phyloP scores from a whole-genome alignment of 257 asterid species.

The Nicotiana noctiflora region DNA sequence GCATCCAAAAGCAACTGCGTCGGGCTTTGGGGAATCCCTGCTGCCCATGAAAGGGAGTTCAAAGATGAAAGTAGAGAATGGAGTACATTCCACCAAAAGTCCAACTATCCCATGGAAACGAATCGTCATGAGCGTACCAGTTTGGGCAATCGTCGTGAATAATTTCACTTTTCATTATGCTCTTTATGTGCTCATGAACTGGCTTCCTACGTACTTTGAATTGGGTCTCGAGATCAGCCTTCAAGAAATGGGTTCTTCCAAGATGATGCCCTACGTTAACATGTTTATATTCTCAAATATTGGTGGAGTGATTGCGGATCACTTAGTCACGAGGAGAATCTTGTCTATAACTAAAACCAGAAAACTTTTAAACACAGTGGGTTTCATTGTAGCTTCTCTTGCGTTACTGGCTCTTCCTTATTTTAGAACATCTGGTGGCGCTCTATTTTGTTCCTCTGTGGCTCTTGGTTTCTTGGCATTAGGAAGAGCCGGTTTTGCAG shows the following conservation, averaged over 20 bases:
- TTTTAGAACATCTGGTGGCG: conserved; percentile 73
- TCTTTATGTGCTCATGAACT: conserved; percentile 87
- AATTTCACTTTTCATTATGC: conserved; percentile 91
- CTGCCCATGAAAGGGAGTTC: conserved; percentile 48
- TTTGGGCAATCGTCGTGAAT: conserved; percentile 88
- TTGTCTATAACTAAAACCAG: conserved; percentile 68
- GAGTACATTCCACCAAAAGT: conserved; percentile 30
- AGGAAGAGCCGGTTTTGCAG: conserved; percentile 96
- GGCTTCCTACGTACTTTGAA: conserved; percentile 96
- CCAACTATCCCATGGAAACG: conserved; percentile 70
- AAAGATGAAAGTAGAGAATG: conserved; percentile 47
- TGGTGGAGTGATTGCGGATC: conserved; percentile 86
- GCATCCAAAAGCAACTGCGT: conserved; percentile 81
- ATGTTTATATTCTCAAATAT: conserved; percentile 85
- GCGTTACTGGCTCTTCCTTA: conserved; percentile 66
- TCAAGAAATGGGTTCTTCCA: conserved; percentile 94
- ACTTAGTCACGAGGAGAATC: conserved; percentile 48
- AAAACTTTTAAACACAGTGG: conserved; percentile 66
- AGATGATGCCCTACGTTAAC: conserved; percentile 84
- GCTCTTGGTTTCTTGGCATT: conserved; percentile 90
- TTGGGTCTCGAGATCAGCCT: conserved; percentile 76
- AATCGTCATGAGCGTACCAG: conserved; percentile 59
- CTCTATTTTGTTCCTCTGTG: conserved; percentile 65
- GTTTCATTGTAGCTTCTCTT: conserved; percentile 66
- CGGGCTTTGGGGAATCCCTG: conserved; percentile 71